phyloP scores from a whole-genome alignment of 768 basidiomycete species.

The Tylopilus felleus region DNA sequence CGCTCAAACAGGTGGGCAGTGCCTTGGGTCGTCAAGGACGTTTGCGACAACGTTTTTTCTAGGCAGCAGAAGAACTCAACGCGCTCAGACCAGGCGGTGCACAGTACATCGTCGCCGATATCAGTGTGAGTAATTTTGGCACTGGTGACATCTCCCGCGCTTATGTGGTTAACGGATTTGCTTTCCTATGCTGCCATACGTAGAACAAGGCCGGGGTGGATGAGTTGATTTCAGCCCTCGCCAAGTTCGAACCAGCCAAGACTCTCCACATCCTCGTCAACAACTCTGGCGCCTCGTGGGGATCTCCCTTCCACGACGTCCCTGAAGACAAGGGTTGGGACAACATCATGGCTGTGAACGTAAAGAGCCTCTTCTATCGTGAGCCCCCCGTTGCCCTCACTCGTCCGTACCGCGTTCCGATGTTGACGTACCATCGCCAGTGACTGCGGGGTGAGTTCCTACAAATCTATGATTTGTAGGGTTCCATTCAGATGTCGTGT shows the following conservation, averaged over 20 bases:
- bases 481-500: background rate
- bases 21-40: constrained; percentile 30
- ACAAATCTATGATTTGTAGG: background rate
- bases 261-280: constrained; percentile 83
- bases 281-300: constrained; percentile 82
- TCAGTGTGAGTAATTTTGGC: constrained; percentile 49
- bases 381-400: constrained; percentile 20
- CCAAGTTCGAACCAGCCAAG: constrained; percentile 51
- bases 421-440: constrained; percentile 25
- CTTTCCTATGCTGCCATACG: background rate
- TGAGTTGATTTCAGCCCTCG: constrained; percentile 62
- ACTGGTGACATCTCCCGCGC: background rate
- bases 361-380: constrained; percentile 85
- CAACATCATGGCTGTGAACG: constrained; percentile 76
- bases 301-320: constrained; percentile 62
- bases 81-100: constrained; percentile 56
- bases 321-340: constrained; percentile 88
- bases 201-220: constrained; percentile 83
- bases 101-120: constrained; percentile 71
- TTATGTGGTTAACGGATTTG: background rate
- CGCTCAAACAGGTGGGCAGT: constrained; percentile 63
- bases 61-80: constrained; percentile 61
- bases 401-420: background rate
- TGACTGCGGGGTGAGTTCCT: constrained; percentile 40
- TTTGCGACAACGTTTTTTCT: background rate